Conservation (phyloP, 768 basidiomycete genomes). For the Rossbeevera mucosa region DNA sequence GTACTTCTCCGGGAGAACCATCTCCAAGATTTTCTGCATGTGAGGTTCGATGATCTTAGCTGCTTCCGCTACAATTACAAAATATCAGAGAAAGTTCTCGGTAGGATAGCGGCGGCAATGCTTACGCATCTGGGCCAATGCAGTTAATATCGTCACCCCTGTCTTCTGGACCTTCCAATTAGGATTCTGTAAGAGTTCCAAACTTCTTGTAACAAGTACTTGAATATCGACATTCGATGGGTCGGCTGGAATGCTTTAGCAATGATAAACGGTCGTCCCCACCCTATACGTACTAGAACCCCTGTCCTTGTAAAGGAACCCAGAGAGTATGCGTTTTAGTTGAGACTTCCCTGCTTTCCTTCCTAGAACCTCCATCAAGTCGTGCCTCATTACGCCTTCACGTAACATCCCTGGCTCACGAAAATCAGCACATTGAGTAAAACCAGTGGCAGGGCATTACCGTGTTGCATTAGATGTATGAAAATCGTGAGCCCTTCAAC, state of each 20-base stretch:
- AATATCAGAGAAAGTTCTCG: background rate
- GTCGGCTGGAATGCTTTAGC: background rate
- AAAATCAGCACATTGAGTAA: background rate
- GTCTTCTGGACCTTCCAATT: conserved; percentile 23
- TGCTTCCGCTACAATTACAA: background rate
- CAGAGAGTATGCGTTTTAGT: conserved; percentile 16
- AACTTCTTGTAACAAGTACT: conserved; percentile 11
- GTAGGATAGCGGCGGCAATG: background rate
- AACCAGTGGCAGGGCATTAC: conserved; percentile 6
- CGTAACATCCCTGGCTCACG: conserved; percentile 9
- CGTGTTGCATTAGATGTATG: conserved; percentile 15
- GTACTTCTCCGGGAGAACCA: background rate
- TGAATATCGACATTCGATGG: background rate
- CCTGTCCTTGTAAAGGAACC: conserved; percentile 20
- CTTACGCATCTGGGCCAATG: conserved; percentile 19
- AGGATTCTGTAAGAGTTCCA: background rate
- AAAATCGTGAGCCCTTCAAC: conserved; percentile 26
- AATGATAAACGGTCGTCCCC: too few relatives aligned
- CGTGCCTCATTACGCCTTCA: conserved; percentile 8
- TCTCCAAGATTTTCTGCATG: background rate
- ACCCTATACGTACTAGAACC: conserved; percentile 13
- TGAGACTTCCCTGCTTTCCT: conserved; percentile 11
- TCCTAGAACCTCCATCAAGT: conserved; percentile 17
- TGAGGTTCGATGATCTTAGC: background rate
- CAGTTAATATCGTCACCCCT: conserved; percentile 21